These are phyloP conservation scores for Chaetomium sp. DNA, from an alignment of 2,329 filamentous ascomycete genomes.

Conservation along the genomic window DNA sequence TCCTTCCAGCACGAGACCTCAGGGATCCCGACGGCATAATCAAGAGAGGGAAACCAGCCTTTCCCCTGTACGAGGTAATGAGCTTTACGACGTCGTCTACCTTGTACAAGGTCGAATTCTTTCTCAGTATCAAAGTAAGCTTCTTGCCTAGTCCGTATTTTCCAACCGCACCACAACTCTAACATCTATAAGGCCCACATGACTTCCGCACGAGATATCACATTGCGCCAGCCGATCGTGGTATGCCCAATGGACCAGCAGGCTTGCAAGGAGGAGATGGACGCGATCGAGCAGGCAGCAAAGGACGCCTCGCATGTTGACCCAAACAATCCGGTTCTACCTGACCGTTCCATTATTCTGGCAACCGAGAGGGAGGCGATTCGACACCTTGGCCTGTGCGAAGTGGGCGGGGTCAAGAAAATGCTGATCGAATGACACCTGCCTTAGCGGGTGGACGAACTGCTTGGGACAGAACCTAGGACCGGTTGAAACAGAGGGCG, in stretches of 20 bases:
- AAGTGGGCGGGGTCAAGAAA: slow-evolving; percentile 59
- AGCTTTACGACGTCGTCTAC: slow-evolving; percentile 92
- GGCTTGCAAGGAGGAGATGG: slow-evolving; percentile 97
- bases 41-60: slow-evolving; percentile 75
- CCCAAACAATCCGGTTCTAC: slow-evolving; percentile 87
- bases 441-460: neutral
- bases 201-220: slow-evolving; percentile 80
- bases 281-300: slow-evolving; percentile 91
- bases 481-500: too few species aligned
- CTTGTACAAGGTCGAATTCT: slow-evolving; percentile 98
- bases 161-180: neutral
- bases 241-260: slow-evolving; percentile 94
- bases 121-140: slow-evolving; percentile 80
- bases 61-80: slow-evolving; percentile 79
- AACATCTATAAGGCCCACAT: slow-evolving; percentile 63
- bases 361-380: slow-evolving; percentile 64
- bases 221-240: slow-evolving; percentile 84
- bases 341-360: slow-evolving; percentile 73
- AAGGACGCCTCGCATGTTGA: slow-evolving; percentile 86
- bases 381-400: slow-evolving; percentile 55
- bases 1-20: slow-evolving; percentile 85
- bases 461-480: neutral
- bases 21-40: slow-evolving; percentile 83
- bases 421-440: slow-evolving; percentile 53
- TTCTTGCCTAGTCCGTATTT: neutral